Percentiles rank a stretch among this genome's conserved stretches.
These are phyloP conservation scores for Ambrosia trifida DNA, from an alignment of 129 eudicot genomes.

Conservation along the genomic window DNA sequence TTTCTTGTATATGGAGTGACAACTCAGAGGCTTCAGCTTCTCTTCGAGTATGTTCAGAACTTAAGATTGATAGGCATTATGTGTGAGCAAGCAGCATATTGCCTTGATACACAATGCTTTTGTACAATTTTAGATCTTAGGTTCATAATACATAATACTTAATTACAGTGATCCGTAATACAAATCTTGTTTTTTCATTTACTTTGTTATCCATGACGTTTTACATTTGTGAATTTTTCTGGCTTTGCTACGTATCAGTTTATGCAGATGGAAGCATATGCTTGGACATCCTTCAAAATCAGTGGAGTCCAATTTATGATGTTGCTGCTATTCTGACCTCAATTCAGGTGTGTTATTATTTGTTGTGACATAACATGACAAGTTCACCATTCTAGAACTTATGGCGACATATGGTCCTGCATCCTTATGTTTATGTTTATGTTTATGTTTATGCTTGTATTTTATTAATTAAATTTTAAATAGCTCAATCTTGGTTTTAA, in stretches of 20 bases:
- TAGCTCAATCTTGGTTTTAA: neutral
- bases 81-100: neutral
- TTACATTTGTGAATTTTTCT: slow-evolving; percentile 6
- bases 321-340: slow-evolving; percentile 92
- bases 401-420: neutral
- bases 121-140: neutral
- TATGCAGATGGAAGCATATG: slow-evolving; percentile 89
- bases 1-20: neutral
- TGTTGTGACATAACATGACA: neutral
- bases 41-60: slow-evolving; percentile 9
- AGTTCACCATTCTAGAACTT: neutral
- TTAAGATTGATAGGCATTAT: neutral
- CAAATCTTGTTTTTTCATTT: neutral
- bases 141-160: neutral
- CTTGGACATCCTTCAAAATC: slow-evolving; percentile 83
- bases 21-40: slow-evolving; percentile 12
- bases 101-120: neutral
- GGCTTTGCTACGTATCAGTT: slow-evolving; percentile 42
- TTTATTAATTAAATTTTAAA: neutral
- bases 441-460: neutral
- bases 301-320: slow-evolving; percentile 94
- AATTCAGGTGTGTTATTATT: slow-evolving; percentile 50
- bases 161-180: neutral
- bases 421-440: slow-evolving; percentile 8
- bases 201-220: slow-evolving; percentile 9